Percentiles rank a stretch among this genome's conserved stretches.
Conservation (phyloP, 2,329 filamentous ascomycete genomes). For the Verruconis gallopava region DNA sequence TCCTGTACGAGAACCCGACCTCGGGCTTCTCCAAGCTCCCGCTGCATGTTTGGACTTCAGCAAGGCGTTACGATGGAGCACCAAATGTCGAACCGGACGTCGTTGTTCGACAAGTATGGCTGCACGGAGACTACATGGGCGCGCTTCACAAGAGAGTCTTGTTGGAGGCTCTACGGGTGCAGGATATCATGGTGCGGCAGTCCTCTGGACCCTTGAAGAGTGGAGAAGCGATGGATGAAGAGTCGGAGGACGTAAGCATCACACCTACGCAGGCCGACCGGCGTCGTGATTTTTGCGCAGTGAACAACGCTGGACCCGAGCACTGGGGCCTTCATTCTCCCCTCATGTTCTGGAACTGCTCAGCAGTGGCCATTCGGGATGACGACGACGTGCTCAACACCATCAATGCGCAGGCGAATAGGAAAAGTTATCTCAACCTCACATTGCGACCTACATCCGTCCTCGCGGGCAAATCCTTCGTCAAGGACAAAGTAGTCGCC, state of each 20-base stretch:
- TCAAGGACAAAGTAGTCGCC: slow-evolving; percentile 52
- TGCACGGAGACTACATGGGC: slow-evolving; percentile 70
- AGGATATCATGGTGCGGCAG: slow-evolving; percentile 57
- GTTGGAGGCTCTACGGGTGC: slow-evolving; percentile 52
- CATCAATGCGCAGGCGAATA: slow-evolving; percentile 51
- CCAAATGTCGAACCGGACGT: slow-evolving; percentile 48
- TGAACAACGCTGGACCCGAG: not conserved
- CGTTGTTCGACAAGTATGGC: slow-evolving; percentile 72
- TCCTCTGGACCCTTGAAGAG: slow-evolving; percentile 23
- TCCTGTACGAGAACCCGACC: slow-evolving; percentile 60
- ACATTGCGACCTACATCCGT: slow-evolving; percentile 67
- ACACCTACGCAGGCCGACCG: not conserved
- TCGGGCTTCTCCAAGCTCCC: slow-evolving; percentile 60
- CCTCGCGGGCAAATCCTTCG: slow-evolving; percentile 68
- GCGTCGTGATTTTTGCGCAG: not conserved
- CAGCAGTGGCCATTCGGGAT: slow-evolving; percentile 39
- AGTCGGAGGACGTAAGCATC: not conserved
- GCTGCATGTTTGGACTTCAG: slow-evolving; percentile 70
- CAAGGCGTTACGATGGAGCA: slow-evolving; percentile 46
- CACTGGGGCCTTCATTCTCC: slow-evolving; percentile 74
- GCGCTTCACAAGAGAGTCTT: slow-evolving; percentile 56
- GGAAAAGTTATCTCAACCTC: slow-evolving; percentile 56
- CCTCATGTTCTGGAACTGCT: slow-evolving; percentile 67
- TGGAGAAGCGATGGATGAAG: not conserved
- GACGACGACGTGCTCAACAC: slow-evolving; percentile 55